Conservation (phyloP, 164 flowering plant genomes). For the Akebia trifoliata region DNA sequence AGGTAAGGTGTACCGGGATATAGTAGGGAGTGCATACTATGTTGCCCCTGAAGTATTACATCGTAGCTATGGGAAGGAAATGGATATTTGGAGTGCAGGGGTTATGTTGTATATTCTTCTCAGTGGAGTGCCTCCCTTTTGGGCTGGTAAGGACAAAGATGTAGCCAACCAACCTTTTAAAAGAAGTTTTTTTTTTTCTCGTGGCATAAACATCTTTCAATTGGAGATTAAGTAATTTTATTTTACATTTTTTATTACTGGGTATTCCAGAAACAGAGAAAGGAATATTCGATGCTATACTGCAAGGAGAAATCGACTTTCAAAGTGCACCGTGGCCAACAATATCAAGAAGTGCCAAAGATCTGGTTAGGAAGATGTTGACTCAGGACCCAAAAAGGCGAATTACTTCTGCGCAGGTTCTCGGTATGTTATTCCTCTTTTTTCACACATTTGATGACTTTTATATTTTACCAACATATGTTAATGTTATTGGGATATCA, state of each 20-base stretch:
- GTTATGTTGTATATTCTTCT: conserved; percentile 74
- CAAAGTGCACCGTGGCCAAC: conserved; percentile 76
- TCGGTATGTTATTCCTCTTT: conserved; percentile 76
- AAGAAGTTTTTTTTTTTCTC: too few relatives aligned
- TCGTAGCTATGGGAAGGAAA: conserved; percentile 85
- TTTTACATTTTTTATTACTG: conserved; percentile 1
- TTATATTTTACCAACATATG: too few relatives aligned
- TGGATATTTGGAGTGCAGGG: conserved; percentile 96
- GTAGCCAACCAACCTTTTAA: too few relatives aligned
- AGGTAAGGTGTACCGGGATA: conserved; percentile 80
- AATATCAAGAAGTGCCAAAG: conserved; percentile 77
- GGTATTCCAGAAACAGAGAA: conserved; percentile 68
- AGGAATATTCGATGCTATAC: conserved; percentile 74
- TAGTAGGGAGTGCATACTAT: conserved; percentile 95
- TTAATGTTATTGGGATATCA: too few relatives aligned
- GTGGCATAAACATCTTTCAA: too few relatives aligned
- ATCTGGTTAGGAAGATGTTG: conserved; percentile 79
- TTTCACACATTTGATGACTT: too few relatives aligned
- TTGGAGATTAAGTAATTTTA: too few relatives aligned
- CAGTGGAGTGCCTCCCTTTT: conserved; percentile 82
- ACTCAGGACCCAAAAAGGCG: conserved; percentile 71
- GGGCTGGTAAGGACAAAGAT: conserved; percentile 77
- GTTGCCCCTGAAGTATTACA: conserved; percentile 90
- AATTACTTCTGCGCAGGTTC: conserved; percentile 76
- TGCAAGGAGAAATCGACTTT: conserved; percentile 69